Conservation (phyloP, 495 filamentous ascomycete genomes). For the Rusavskia elegans region DNA sequence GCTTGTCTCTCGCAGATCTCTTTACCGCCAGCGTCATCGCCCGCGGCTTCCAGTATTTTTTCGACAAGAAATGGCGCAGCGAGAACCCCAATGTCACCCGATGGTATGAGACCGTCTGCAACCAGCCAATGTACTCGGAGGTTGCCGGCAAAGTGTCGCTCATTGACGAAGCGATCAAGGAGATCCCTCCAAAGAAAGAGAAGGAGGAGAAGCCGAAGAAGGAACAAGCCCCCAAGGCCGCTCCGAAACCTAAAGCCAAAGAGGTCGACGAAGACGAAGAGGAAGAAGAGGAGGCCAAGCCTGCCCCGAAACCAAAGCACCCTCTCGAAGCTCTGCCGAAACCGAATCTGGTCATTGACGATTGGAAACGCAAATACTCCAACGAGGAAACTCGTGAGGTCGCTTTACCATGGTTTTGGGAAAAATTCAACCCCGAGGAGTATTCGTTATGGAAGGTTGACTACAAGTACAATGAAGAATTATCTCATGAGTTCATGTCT, state of each 20-base stretch:
- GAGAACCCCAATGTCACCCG: slow-evolving; percentile 71
- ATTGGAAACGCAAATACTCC: slow-evolving; percentile 98
- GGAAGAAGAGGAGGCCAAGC: slow-evolving; percentile 53
- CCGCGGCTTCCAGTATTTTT: slow-evolving; percentile 74
- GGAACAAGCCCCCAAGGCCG: slow-evolving; percentile 36
- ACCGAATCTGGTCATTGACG: slow-evolving; percentile 71
- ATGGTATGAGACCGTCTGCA: slow-evolving; percentile 89
- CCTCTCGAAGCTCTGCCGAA: slow-evolving; percentile 75
- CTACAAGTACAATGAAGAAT: slow-evolving; percentile 98
- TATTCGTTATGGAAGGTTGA: slow-evolving; percentile 84
- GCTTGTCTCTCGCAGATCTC: slow-evolving; percentile 88
- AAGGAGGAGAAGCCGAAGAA: slow-evolving; percentile 51
- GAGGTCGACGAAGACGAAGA: slow-evolving; percentile 49
- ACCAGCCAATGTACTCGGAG: slow-evolving; percentile 75
- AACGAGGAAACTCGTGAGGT: slow-evolving; percentile 75
- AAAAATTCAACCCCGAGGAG: slow-evolving; percentile 80
- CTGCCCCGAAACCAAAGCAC: slow-evolving; percentile 86
- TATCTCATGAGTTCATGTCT: slow-evolving; percentile 94
- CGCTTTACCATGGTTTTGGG: slow-evolving; percentile 96
- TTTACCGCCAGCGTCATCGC: slow-evolving; percentile 63
- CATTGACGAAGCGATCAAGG: slow-evolving; percentile 74
- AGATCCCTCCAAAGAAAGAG: slow-evolving; percentile 81
- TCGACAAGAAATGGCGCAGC: slow-evolving; percentile 73
- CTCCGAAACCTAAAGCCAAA: slow-evolving; percentile 37
- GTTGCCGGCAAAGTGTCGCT: slow-evolving; percentile 58